phyloP scores from a whole-genome alignment of 176 grass and related monocot genomes.

The Oryza glumipatula region DNA sequence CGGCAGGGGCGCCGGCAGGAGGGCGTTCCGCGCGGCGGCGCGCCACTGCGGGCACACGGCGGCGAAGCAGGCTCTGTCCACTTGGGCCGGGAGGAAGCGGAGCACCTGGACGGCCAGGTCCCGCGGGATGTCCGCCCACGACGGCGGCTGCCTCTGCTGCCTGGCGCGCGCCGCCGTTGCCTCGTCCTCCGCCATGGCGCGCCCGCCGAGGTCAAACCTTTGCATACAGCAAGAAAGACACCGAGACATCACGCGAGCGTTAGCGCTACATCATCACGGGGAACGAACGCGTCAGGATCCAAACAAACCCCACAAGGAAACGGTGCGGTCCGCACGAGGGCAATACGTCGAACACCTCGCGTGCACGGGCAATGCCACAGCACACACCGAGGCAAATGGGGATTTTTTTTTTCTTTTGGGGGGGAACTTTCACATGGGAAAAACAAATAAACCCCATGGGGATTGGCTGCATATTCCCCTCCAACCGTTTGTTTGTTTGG shows the following conservation, averaged over 20 bases:
- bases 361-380: neutral
- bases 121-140: slow-evolving; percentile 33
- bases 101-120: slow-evolving; percentile 31
- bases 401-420: too few species aligned
- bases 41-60: slow-evolving; percentile 35
- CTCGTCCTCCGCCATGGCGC: slow-evolving; percentile 5
- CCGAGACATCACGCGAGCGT: too few species aligned
- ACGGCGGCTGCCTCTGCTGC: neutral
- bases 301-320: too few species aligned
- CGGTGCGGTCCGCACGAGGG: too few species aligned
- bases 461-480: too few species aligned
- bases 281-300: too few species aligned
- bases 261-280: neutral
- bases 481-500: too few species aligned
- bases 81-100: slow-evolving; percentile 7
- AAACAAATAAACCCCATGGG: too few species aligned
- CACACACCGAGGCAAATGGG: too few species aligned
- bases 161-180: neutral
- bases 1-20: neutral
- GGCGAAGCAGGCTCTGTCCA: slow-evolving; percentile 25
- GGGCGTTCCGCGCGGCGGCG: neutral
- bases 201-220: neutral
- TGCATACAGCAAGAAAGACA: neutral
- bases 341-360: slow-evolving; percentile 26
- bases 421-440: too few species aligned